Conservation (phyloP, 2,329 filamentous ascomycete species). For the Penicillium verrucosum region DNA sequence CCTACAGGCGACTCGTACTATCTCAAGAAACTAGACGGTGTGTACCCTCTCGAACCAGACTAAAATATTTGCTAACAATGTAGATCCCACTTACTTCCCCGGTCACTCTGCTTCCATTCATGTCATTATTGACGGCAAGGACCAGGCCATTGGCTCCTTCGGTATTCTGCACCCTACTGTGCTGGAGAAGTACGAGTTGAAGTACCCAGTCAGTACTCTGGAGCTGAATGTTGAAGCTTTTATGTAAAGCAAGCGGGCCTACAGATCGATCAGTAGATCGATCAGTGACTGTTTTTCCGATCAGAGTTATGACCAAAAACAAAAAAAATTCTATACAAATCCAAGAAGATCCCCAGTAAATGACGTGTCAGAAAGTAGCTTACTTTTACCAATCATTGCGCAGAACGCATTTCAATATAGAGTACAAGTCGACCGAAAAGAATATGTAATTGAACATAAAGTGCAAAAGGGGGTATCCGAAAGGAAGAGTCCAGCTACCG, state of each 20-base stretch:
- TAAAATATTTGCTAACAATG: conserved; percentile 1
- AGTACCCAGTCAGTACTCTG: conserved; percentile 87
- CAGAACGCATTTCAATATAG: neutral
- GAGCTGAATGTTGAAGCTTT: conserved; percentile 95
- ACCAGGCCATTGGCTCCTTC: conserved; percentile 78
- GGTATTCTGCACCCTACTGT: conserved; percentile 92
- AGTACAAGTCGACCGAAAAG: neutral
- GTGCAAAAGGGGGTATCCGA: neutral
- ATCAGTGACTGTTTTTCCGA: neutral
- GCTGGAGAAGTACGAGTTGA: conserved; percentile 88
- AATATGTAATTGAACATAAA: neutral
- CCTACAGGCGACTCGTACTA: conserved; percentile 70
- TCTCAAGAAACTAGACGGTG: conserved; percentile 85
- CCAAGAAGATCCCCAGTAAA: neutral
- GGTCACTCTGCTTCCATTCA: conserved; percentile 86
- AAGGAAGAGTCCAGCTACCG: neutral
- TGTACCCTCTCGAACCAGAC: conserved; percentile 21
- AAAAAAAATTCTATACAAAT: neutral
- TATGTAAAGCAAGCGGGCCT: conserved; percentile 52
- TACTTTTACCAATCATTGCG: neutral
- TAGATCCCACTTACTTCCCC: conserved; percentile 82
- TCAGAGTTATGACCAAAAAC: neutral
- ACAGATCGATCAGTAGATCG: neutral
- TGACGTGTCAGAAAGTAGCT: neutral
- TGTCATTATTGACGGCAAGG: conserved; percentile 70